Base-by-base conservation (phyloP, 306 rosid species). In the Sechiopsis laciniata region DNA sequence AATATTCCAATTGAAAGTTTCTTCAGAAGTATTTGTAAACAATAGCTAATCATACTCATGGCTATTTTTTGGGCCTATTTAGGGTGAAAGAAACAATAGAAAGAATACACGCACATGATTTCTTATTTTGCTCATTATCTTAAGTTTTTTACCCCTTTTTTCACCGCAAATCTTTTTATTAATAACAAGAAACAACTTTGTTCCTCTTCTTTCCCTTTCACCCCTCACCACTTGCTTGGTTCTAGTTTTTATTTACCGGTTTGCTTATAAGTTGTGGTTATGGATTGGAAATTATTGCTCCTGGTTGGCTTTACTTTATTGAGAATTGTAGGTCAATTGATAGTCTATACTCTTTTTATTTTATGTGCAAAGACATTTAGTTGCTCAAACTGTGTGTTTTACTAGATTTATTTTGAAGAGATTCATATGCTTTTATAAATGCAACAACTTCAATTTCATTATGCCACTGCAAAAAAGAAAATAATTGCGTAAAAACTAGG, bases 321-420 rank as follows among this genome's bases (percentile, higher is more conserved):
- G 59, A 55, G 59, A 55, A 12, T 17, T 55, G 20, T 55, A 7
- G 4, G 14, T 11, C 14, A 48, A 19, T n/a, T 5, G 13, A 48
- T 55, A 55, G 22, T 17, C 6, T 17, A 2, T 55, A 17, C 12
- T 55, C 60, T 9, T 0, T 15, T 17, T 8, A n/a, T 9, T 7
- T 55, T 7, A 55, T 6, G 45, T 7, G 45, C 37, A 32, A 32
- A 37, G 8, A 37, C 7, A 37, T 37, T 48, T 12, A 9, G 52
- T 48, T 48, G 14, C 15, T 48, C 52, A 48, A 48, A 48, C 3
- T 10, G 52, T 37, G 70, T 63, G 32, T 21, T 40, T 32, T 63
- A 14, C 68, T 63, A 37, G 14, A 63, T 62, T 61, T 61, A 32
- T 7, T 62, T 62, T 62, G 21, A 57, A 57, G 63, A 42, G 35